Percentiles rank a stretch among this genome's conserved stretches.
These are phyloP conservation scores for Vitellaria paradoxa DNA, from an alignment of 179 eudicot species.

Conservation along the genomic window DNA sequence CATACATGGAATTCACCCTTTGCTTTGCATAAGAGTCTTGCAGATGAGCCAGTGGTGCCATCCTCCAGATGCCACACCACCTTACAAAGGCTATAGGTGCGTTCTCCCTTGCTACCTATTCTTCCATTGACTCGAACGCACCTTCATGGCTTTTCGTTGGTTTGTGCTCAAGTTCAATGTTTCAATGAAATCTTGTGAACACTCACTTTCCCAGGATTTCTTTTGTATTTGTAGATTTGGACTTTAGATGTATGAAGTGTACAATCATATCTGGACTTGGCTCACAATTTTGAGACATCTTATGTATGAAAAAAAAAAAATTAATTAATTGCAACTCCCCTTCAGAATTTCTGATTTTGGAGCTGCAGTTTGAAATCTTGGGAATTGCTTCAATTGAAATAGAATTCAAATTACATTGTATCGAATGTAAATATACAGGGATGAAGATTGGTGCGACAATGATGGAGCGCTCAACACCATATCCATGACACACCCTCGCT, in stretches of 20 bases:
- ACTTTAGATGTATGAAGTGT: not conserved
- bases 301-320: no score
- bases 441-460: conserved; percentile 97
- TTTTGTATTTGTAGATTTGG: not conserved
- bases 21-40: conserved; percentile 79
- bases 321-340: no score
- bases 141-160: not conserved
- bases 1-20: conserved; percentile 70
- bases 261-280: not conserved
- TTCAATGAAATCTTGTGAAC: not conserved
- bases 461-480: conserved; percentile 93
- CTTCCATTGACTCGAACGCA: not conserved
- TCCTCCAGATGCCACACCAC: conserved; percentile 76
- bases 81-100: conserved; percentile 85
- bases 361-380: not conserved
- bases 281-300: no score
- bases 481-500: conserved; percentile 90
- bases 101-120: not conserved
- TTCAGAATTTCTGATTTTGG: not conserved
- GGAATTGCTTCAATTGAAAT: not conserved
- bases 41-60: conserved; percentile 92
- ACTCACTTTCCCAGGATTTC: no score
- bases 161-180: not conserved
- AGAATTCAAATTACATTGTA: not conserved
- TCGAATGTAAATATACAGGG: conserved; percentile 44